Conservation (phyloP, 2,329 filamentous ascomycete genomes). For the Coniochaeta sp. region DNA sequence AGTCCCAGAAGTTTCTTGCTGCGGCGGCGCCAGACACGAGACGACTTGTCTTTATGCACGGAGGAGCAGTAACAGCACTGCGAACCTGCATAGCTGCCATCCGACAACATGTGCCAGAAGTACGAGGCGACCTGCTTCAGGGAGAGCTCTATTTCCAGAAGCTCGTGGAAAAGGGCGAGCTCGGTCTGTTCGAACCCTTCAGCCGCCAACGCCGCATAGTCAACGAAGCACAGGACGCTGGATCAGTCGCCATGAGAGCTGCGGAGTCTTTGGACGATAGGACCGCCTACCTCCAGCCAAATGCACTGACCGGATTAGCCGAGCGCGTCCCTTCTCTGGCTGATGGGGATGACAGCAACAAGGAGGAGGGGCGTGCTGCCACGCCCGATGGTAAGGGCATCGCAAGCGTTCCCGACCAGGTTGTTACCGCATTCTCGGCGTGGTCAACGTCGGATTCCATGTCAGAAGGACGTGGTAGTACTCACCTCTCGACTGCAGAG, state of each 20-base stretch:
- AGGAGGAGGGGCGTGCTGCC: background rate
- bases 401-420: background rate
- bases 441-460: background rate
- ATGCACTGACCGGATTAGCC: conserved; percentile 36
- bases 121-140: background rate
- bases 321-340: background rate
- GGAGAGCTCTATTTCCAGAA: background rate
- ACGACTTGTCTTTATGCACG: background rate
- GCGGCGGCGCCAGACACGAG: background rate
- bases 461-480: background rate
- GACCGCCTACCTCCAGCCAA: conserved; percentile 44
- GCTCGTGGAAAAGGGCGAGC: background rate
- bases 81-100: background rate
- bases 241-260: conserved; percentile 47
- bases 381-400: background rate
- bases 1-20: background rate
- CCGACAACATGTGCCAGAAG: background rate
- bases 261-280: conserved; percentile 50
- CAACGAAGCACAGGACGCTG: conserved; percentile 32
- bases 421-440: background rate
- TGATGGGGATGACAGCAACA: background rate
- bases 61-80: background rate
- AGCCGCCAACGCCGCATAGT: no score
- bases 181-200: background rate
- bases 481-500: background rate